These are phyloP conservation scores for Polyplosphaeria fusca DNA, from an alignment of 495 filamentous ascomycete genomes.

Conservation along the genomic window DNA sequence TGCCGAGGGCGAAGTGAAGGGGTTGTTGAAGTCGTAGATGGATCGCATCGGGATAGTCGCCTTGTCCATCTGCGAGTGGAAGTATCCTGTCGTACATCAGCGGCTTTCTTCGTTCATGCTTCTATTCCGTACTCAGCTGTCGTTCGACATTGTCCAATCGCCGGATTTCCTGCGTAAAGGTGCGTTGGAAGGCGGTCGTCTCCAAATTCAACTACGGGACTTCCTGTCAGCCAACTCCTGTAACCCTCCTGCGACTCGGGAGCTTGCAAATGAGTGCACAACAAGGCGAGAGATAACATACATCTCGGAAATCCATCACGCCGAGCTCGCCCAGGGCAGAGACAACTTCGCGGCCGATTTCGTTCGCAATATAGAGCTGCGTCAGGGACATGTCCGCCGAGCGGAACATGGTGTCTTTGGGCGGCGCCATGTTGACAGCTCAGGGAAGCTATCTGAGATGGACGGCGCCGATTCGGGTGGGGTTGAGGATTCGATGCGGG, in stretches of 20 bases:
- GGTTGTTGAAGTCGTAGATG: conserved; percentile 78
- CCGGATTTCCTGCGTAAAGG: conserved; percentile 95
- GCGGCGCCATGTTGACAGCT: conserved; percentile 49
- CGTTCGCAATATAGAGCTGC: conserved; percentile 97
- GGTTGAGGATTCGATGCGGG: background rate
- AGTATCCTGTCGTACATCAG: conserved; percentile 62
- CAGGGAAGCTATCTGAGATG: background rate
- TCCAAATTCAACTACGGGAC: conserved; percentile 72
- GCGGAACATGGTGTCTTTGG: conserved; percentile 93
- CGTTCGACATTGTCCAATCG: conserved; percentile 96
- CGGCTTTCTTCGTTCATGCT: background rate
- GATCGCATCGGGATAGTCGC: conserved; percentile 75
- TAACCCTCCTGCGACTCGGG: no score
- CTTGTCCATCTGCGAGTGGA: conserved; percentile 93
- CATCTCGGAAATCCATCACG: conserved; percentile 94
- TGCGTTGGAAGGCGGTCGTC: conserved; percentile 89
- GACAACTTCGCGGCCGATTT: conserved; percentile 96
- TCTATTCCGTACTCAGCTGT: conserved; percentile 72
- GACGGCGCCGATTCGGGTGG: background rate
- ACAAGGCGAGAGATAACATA: conserved; percentile 54
- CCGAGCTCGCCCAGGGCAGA: conserved; percentile 95
- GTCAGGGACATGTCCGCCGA: conserved; percentile 99
- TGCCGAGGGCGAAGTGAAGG: conserved; percentile 78
- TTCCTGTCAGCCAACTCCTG: no score
- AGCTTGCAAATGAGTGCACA: background rate